These are phyloP conservation scores for Diaporthe vaccinii DNA, from an alignment of 2,329 filamentous ascomycete genomes.

Conservation along the genomic window DNA sequence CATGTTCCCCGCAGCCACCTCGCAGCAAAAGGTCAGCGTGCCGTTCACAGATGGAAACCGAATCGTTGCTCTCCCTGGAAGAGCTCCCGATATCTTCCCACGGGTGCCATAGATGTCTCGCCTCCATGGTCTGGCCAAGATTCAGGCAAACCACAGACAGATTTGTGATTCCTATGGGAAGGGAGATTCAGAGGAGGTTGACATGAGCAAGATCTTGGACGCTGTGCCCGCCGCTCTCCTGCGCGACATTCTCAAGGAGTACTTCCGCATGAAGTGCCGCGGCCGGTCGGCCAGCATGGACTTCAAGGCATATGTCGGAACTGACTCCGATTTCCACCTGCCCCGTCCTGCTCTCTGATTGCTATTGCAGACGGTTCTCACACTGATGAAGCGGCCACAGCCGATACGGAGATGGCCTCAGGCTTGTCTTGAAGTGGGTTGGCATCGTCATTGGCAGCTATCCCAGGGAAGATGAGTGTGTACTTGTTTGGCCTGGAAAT, in stretches of 20 bases:
- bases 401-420: background rate
- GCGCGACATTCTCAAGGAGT: background rate
- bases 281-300: background rate
- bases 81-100: background rate
- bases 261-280: background rate
- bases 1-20: background rate
- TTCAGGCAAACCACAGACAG: background rate
- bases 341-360: background rate
- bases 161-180: background rate
- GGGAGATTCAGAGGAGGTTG: background rate
- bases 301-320: background rate
- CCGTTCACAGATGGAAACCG: background rate
- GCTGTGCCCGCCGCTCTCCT: background rate
- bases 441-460: background rate
- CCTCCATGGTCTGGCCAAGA: background rate
- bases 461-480: too few species aligned
- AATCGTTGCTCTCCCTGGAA: background rate
- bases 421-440: background rate
- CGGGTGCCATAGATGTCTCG: background rate
- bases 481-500: background rate
- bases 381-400: background rate
- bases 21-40: background rate
- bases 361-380: background rate
- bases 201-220: background rate
- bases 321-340: background rate